phyloP scores from a whole-genome alignment of 192 early-diverging fungal genomes.

The Kappamyces sp. region DNA sequence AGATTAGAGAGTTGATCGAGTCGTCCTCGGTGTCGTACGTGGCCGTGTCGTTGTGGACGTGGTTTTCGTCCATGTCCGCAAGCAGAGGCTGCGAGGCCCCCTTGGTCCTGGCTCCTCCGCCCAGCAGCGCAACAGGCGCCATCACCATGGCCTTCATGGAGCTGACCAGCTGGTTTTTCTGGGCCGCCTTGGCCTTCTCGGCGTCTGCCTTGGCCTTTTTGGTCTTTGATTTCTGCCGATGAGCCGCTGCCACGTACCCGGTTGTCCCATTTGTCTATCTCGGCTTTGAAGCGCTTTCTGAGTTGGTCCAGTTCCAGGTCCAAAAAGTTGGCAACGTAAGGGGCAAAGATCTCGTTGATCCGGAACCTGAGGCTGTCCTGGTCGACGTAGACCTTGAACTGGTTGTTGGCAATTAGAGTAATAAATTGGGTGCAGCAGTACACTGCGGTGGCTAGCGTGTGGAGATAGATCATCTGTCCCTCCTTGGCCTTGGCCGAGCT shows the following conservation, averaged over 20 bases:
- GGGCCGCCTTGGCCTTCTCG: constrained; percentile 36
- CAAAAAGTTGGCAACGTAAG: constrained; percentile 64
- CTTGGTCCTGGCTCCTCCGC: not conserved
- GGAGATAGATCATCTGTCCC: constrained; percentile 55
- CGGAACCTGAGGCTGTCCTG: constrained; percentile 45
- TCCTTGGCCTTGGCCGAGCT: constrained; percentile 56
- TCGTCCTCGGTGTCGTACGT: constrained; percentile 55
- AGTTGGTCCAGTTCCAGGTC: constrained; percentile 61
- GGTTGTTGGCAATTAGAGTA: constrained; percentile 34
- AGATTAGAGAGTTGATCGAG: constrained; percentile 57
- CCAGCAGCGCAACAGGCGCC: constrained; percentile 43
- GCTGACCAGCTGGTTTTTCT: constrained; percentile 52
- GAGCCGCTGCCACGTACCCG: constrained; percentile 36
- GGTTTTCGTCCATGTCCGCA: constrained; percentile 21
- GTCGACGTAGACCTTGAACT: constrained; percentile 37
- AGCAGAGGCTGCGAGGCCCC: constrained; percentile 21
- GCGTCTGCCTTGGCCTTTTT: constrained; percentile 31
- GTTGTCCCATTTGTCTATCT: constrained; percentile 66
- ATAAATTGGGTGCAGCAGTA: constrained; percentile 57
- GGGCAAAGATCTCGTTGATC: constrained; percentile 55
- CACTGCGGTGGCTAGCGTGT: constrained; percentile 58
- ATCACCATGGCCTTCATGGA: constrained; percentile 49
- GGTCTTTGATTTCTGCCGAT: not conserved
- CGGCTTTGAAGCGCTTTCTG: constrained; percentile 44
- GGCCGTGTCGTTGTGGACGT: constrained; percentile 38